Evolutionary conservation across 2,329 filamentous ascomycete genomes (phyloP).

Genomic region (Davidsoniella neocaledoniae): DNA sequence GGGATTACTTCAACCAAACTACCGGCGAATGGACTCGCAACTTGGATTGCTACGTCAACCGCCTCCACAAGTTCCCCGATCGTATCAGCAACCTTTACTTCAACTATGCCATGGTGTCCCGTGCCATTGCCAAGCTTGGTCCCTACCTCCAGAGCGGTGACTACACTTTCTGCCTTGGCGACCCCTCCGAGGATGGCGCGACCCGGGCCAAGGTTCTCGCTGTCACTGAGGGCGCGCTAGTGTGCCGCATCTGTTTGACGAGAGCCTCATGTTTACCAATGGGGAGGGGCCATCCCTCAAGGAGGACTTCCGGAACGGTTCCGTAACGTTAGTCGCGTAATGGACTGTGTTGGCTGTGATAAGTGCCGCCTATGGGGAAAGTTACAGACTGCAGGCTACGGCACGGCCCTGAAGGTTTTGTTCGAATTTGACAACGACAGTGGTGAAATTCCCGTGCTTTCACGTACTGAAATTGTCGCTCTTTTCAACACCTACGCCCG

Average conservation of each 20-base stretch:
- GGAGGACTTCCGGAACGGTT: conserved; percentile 97
- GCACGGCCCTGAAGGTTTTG: conserved; percentile 83
- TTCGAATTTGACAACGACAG: conserved; percentile 73
- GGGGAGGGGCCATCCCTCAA: conserved; percentile 63
- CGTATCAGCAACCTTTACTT: conserved; percentile 96
- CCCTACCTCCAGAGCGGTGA: conserved; percentile 49
- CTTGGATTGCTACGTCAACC: conserved; percentile 67
- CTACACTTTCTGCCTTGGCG: conserved; percentile 88
- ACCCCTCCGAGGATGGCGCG: conserved; percentile 56
- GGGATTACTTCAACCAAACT: conserved; percentile 88
- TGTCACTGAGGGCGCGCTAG: conserved; percentile 56
- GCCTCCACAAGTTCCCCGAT: conserved; percentile 74
- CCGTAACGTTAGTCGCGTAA: conserved; percentile 86
- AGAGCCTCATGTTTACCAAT: conserved; percentile 84
- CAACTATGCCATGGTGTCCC: conserved; percentile 91
- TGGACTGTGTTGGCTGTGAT: conserved; percentile 98
- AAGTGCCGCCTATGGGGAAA: conserved; percentile 98
- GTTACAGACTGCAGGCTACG: conserved; percentile 85
- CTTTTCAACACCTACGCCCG: conserved; percentile 87
- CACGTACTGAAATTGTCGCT: conserved; percentile 83
- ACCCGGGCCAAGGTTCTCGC: conserved; percentile 72
- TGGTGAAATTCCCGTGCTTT: conserved; percentile 50
- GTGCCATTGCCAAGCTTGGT: conserved; percentile 78
- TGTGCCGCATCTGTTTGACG: conserved; percentile 75
- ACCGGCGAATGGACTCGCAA: conserved; percentile 91